Base-by-base conservation (phyloP, 2,329 filamentous ascomycete species). In the Monosporascus cannonballus region DNA sequence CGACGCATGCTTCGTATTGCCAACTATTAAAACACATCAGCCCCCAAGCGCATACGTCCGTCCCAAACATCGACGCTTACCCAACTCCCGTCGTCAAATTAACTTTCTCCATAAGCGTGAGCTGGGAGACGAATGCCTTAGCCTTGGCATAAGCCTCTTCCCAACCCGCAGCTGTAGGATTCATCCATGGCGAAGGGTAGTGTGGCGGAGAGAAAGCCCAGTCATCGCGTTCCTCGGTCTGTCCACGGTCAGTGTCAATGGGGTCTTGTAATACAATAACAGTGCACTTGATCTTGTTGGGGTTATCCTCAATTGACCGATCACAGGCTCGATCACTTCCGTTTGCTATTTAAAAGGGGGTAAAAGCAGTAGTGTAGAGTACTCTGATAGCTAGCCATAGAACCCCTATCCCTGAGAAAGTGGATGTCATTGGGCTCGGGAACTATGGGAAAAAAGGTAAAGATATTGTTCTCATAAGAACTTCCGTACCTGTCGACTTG, bases 1-100 rank as follows among this genome's bases (percentile, higher is more conserved):
- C 91, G 14, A 96, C 90, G 61, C 90, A 94, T 57, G 80, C 77
- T 56, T 89, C 88, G 48, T 80, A 73, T 69, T 79, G 68, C 86
- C 86, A 90, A 44, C 83, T 84, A 42, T 27, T 24, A 17, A 45
- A 45, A 3, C 37, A 44, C 30, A 54, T 42, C 7, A 41, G 8
- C 36, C 22, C 53, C 47, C 50, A 24, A 38, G 30, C 3, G 38
- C 55, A 30, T 20, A 22, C 6, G n/a, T 14, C 6, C 45, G 41
- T 8, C 9, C 6, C 20, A 8, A 4, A 30, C 45, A 22, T 4
- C 6, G 4, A 2, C 20, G 73, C 84, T 69, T 73, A 93, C 81
- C 91, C 91, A 58, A 87, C 82, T 69, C 93, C 93, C 1, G 92
- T 96, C 3, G 93, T 97, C 58, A 99, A 69, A 69, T 97, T 97